Conservation (phyloP, 176 grass and related monocot species). For the Chloris gayana region DNA sequence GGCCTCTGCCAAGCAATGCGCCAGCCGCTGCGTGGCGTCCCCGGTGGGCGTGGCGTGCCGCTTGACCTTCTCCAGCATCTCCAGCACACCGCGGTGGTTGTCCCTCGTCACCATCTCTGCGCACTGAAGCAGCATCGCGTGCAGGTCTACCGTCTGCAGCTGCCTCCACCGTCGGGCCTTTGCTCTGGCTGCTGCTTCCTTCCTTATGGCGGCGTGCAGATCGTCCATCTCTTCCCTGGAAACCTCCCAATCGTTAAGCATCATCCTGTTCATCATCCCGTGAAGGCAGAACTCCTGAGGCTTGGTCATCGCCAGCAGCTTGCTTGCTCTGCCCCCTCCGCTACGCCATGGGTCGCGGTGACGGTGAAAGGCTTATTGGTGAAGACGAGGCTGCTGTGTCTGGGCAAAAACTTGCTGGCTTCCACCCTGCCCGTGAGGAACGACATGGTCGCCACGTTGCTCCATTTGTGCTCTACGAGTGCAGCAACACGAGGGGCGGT, state of each 20-base stretch:
- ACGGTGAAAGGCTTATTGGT: too few relatives aligned
- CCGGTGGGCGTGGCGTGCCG: conserved; percentile 36
- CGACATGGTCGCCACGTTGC: neutral
- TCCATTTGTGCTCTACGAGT: neutral
- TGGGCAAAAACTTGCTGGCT: conserved; percentile 49
- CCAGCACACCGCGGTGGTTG: conserved; percentile 28
- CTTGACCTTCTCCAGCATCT: conserved; percentile 56
- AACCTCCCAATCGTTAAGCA: neutral
- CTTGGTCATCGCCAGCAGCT: conserved; percentile 36
- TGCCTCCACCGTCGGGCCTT: neutral
- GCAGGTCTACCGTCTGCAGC: conserved; percentile 48
- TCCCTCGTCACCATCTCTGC: conserved; percentile 43
- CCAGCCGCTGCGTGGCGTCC: conserved; percentile 56
- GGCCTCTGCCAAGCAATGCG: conserved; percentile 60
- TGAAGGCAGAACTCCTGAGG: conserved; percentile 36
- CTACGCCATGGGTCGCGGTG: too few relatives aligned
- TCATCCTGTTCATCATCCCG: conserved; percentile 24
- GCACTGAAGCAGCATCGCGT: conserved; percentile 59
- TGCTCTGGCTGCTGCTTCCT: neutral
- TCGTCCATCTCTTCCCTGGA: neutral
- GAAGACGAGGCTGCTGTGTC: neutral
- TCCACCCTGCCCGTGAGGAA: conserved; percentile 49
- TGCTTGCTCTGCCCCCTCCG: conserved; percentile 55
- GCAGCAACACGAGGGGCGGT: neutral
- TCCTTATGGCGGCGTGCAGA: neutral